Percentiles rank a stretch among this genome's conserved stretches.
Conservation (phyloP, 2,329 filamentous ascomycete genomes). For the Alternaria conjuncta region DNA sequence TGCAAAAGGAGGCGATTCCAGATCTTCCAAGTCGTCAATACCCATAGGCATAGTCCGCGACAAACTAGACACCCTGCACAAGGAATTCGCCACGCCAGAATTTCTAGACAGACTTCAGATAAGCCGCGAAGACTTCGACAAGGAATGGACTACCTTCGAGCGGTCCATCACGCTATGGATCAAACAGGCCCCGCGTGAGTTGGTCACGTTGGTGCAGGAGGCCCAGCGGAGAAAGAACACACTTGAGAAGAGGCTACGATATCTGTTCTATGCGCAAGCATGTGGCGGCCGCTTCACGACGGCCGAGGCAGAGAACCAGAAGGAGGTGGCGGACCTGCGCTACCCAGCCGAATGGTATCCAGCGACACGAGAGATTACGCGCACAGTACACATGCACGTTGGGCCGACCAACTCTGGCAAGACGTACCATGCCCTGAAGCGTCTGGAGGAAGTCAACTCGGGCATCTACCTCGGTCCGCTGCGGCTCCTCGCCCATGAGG, state of each 20-base stretch:
- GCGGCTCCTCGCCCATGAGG: constrained; percentile 87
- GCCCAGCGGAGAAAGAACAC: constrained; percentile 17
- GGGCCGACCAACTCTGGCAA: constrained; percentile 98
- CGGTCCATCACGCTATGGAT: constrained; percentile 27
- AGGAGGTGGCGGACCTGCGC: constrained; percentile 75
- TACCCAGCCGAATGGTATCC: constrained; percentile 94
- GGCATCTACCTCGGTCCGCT: constrained; percentile 93
- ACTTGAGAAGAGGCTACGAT: constrained; percentile 65
- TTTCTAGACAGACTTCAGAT: constrained; percentile 39
- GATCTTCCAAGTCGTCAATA: background rate
- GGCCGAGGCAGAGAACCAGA: constrained; percentile 48
- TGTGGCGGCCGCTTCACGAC: constrained; percentile 42
- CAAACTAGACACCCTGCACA: constrained; percentile 20
- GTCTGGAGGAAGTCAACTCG: constrained; percentile 74
- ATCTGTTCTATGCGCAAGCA: constrained; percentile 65
- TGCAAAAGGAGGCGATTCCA: background rate
- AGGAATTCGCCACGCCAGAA: constrained; percentile 21
- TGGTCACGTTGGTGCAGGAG: constrained; percentile 18
- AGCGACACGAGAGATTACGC: constrained; percentile 76
- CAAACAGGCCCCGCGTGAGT: constrained; percentile 26
- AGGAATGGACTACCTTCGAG: constrained; percentile 37
- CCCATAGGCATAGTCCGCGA: constrained; percentile 11
- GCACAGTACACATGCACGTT: constrained; percentile 89
- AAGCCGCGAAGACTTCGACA: constrained; percentile 28
- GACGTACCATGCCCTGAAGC: constrained; percentile 90